phyloP scores from a whole-genome alignment of 306 rosid genomes.

The Quercus engelmannii region DNA sequence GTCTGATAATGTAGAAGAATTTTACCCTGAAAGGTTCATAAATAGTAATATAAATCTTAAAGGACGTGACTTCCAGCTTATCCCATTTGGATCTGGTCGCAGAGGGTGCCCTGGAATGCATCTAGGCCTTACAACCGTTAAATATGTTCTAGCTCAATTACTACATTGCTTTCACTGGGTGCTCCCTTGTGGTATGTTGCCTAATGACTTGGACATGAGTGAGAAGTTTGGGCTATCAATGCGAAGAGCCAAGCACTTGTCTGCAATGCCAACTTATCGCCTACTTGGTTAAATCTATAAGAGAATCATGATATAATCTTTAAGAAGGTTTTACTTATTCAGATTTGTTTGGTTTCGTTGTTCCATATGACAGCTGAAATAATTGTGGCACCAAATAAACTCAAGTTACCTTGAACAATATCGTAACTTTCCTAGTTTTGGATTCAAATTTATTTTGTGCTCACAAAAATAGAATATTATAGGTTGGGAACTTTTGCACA shows the following conservation, averaged over 20 bases:
- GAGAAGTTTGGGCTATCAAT: conserved; percentile 37
- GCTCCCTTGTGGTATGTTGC: conserved; percentile 6
- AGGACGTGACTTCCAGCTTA: conserved; percentile 29
- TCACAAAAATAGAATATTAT: too few species aligned
- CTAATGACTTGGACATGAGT: conserved; percentile 29
- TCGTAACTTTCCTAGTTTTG: too few species aligned
- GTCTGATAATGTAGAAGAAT: conserved; percentile 31
- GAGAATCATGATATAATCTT: too few species aligned
- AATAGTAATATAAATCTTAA: conserved; percentile 7
- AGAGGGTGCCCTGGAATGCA: conserved; percentile 46
- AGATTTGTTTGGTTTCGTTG: too few species aligned
- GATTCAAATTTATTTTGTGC: too few species aligned
- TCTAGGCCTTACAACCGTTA: conserved; percentile 26
- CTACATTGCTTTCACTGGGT: conserved; percentile 46
- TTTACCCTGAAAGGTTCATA: conserved; percentile 43
- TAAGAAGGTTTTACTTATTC: too few species aligned
- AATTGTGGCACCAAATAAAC: too few species aligned
- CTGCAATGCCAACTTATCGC: conserved; percentile 30
- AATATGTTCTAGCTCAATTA: conserved; percentile 32
- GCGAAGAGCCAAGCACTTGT: conserved; percentile 26
- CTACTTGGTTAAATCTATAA: background rate
- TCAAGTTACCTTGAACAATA: too few species aligned
- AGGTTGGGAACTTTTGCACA: too few species aligned
- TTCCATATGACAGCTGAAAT: too few species aligned
- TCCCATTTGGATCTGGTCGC: conserved; percentile 50